Evolutionary conservation across 169 alveolate species (phyloP).

Genomic region (Eimeria necatrix): DNA sequence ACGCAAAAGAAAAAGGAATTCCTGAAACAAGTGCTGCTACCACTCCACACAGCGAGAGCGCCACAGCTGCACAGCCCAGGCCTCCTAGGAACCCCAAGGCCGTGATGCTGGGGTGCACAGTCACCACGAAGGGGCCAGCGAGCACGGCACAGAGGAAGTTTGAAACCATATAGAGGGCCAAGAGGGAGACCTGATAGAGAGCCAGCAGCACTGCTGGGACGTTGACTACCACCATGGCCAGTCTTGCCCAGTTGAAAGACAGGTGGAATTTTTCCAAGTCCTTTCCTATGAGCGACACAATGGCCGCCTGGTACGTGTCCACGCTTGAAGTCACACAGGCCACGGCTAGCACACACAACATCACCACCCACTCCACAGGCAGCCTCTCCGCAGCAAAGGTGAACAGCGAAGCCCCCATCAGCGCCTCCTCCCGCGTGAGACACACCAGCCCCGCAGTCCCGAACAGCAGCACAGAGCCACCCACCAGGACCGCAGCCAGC

Average conservation of each 20-base stretch:
- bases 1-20: slow-evolving; percentile 19
- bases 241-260: slow-evolving; percentile 80
- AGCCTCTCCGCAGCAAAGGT: slow-evolving; percentile 43
- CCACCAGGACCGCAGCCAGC: slow-evolving; percentile 27
- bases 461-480: slow-evolving; percentile 56
- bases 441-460: slow-evolving; percentile 73
- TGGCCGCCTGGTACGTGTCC: slow-evolving; percentile 79
- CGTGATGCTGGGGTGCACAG: background rate
- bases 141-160: slow-evolving; percentile 71
- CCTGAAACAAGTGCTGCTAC: background rate
- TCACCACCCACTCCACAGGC: slow-evolving; percentile 49
- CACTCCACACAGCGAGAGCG: slow-evolving; percentile 30
- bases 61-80: background rate
- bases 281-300: slow-evolving; percentile 70
- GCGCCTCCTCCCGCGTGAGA: background rate
- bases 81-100: slow-evolving; percentile 55
- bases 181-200: slow-evolving; percentile 8
- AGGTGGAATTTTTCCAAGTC: background rate
- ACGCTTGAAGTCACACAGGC: slow-evolving; percentile 80
- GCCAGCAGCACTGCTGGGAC: slow-evolving; percentile 77
- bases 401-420: slow-evolving; percentile 12
- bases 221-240: slow-evolving; percentile 54
- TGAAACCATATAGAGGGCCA: slow-evolving; percentile 51
- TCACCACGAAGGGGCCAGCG: slow-evolving; percentile 72
- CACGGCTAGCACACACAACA: slow-evolving; percentile 75